phyloP scores from a whole-genome alignment of 2,329 filamentous ascomycete genomes.

The Pestalotiopsis sp. region DNA sequence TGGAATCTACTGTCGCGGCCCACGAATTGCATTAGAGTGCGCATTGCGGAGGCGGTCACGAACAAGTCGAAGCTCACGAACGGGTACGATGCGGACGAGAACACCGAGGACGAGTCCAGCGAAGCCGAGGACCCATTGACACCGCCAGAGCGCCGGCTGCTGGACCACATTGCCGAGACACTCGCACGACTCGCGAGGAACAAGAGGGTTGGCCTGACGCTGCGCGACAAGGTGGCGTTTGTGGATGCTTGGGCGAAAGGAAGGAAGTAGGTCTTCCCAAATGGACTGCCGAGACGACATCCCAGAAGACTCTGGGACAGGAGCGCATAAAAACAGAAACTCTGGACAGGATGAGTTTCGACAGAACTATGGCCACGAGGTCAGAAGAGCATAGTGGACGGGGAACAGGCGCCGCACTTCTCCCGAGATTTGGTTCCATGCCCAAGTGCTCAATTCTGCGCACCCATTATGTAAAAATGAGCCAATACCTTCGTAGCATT shows the following conservation, averaged over 20 bases:
- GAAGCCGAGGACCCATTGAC: conserved; percentile 37
- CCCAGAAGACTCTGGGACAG: too few relatives aligned
- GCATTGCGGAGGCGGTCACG: conserved; percentile 77
- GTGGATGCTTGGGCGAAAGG: conserved; percentile 65
- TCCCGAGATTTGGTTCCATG: too few relatives aligned
- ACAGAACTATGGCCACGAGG: too few relatives aligned
- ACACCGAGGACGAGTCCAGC: conserved; percentile 27
- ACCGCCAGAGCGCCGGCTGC: conserved; percentile 66
- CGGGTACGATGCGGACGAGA: conserved; percentile 18
- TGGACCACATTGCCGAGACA: conserved; percentile 83
- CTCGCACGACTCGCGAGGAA: conserved; percentile 86
- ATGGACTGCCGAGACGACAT: too few relatives aligned
- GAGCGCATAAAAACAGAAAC: neutral
- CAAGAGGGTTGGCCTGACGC: conserved; percentile 83
- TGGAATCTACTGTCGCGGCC: conserved; percentile 86
- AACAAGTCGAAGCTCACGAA: conserved; percentile 38
- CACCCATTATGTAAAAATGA: too few relatives aligned
- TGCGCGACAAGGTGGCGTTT: conserved; percentile 83
- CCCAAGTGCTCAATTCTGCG: too few relatives aligned
- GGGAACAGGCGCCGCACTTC: too few relatives aligned
- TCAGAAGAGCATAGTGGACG: too few relatives aligned
- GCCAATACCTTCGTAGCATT: too few relatives aligned
- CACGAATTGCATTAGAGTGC: conserved; percentile 87
- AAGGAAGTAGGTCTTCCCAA: conserved; percentile 18
- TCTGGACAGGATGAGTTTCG: neutral